phyloP scores from a whole-genome alignment of 805 yeast genomes.

The Saccharomycopsis olivae region DNA sequence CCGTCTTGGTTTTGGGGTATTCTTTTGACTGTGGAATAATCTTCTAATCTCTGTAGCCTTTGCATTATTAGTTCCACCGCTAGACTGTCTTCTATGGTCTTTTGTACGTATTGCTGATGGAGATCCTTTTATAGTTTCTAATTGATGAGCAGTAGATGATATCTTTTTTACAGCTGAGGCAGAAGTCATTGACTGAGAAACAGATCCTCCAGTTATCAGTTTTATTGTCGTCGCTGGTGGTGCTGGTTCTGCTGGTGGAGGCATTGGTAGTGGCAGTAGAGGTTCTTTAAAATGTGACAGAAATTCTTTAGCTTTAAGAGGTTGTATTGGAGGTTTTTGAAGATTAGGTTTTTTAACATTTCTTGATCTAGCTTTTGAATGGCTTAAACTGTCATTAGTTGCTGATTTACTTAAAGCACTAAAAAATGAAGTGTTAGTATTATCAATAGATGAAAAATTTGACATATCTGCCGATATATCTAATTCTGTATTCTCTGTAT shows the following conservation, averaged over 20 bases:
- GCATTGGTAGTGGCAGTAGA: too few relatives aligned
- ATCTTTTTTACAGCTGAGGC: neutral
- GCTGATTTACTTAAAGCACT: constrained; percentile 12
- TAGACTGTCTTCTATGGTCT: too few relatives aligned
- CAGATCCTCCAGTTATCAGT: too few relatives aligned
- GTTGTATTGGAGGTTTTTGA: constrained; percentile 18
- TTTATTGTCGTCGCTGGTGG: too few relatives aligned
- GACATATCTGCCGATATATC: neutral
- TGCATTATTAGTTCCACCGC: neutral
- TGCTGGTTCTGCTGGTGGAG: too few relatives aligned
- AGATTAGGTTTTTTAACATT: constrained; percentile 7
- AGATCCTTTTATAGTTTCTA: constrained; percentile 12
- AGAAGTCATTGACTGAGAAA: neutral
- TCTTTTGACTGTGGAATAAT: constrained; percentile 10
- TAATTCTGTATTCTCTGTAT: neutral
- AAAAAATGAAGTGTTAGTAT: constrained; percentile 3
- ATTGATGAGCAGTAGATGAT: constrained; percentile 1
- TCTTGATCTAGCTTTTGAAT: constrained; percentile 8
- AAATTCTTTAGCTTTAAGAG: constrained; percentile 1
- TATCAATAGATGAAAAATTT: neutral
- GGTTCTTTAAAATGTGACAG: constrained; percentile 1
- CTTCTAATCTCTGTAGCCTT: constrained; percentile 4
- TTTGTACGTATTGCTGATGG: neutral
- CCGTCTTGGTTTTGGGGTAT: constrained; percentile 1
- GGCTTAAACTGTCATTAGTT: constrained; percentile 15